Evolutionary conservation across 2,329 filamentous ascomycete species (phyloP).

Genomic region (Calonectria pteridis): DNA sequence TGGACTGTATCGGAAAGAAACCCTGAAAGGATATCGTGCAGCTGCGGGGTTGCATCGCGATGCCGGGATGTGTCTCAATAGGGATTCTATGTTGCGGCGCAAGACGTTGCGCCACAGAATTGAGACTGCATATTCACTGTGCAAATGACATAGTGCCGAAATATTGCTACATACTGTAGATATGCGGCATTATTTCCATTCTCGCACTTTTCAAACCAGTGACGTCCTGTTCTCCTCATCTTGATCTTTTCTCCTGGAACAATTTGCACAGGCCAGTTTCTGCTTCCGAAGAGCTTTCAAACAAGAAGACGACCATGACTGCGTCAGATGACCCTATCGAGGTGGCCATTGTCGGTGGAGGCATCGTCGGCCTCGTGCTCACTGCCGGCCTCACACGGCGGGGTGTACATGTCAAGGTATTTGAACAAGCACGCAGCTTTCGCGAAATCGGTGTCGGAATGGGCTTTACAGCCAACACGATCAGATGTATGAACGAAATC

Average conservation of each 20-base stretch:
- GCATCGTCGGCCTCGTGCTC: neutral
- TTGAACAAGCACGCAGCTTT: neutral
- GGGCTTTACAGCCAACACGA: neutral
- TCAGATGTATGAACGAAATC: neutral
- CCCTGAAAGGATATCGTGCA: neutral
- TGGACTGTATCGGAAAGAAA: neutral
- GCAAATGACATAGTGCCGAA: neutral
- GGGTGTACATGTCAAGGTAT: neutral
- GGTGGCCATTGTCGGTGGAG: neutral
- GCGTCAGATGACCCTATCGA: neutral
- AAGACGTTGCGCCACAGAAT: neutral
- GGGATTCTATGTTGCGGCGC: neutral
- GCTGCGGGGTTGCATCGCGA: neutral
- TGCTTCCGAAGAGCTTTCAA: neutral
- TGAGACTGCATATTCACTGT: neutral
- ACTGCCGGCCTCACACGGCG: neutral
- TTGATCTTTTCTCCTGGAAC: neutral
- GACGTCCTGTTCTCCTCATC: neutral
- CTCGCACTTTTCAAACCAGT: neutral
- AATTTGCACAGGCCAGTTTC: neutral
- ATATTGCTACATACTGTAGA: neutral
- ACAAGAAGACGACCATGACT: neutral
- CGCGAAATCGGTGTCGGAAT: neutral
- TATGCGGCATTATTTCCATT: neutral
- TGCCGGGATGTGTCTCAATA: neutral